Conservation (phyloP, 1,284 basidiomycete genomes). For the Psilocybe mexicana region DNA sequence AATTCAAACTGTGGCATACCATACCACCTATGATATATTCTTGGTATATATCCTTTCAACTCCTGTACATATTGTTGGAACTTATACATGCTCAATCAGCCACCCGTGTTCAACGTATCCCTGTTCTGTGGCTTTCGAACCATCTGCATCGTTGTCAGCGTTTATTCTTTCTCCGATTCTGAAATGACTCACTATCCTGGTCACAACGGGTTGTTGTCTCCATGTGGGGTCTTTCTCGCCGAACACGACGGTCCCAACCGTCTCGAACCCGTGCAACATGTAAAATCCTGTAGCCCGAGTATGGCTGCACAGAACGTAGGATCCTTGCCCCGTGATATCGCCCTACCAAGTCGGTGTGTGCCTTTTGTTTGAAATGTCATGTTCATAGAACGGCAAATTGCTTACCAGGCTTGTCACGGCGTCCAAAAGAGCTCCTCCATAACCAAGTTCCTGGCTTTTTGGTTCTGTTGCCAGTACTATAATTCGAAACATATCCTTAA, state of each 20-base stretch:
- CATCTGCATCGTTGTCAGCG: slow-evolving; percentile 16
- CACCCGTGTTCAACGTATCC: background rate
- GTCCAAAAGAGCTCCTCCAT: slow-evolving; percentile 21
- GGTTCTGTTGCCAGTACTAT: slow-evolving; percentile 22
- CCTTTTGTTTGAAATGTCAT: background rate
- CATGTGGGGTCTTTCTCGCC: slow-evolving; percentile 27
- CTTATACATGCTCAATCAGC: background rate
- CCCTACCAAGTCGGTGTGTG: slow-evolving; percentile 11
- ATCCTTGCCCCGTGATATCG: slow-evolving; percentile 18
- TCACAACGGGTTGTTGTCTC: slow-evolving; percentile 20
- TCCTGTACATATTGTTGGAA: background rate
- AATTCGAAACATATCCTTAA: slow-evolving; percentile 21
- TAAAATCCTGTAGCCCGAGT: slow-evolving; percentile 24
- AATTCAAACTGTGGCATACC: background rate
- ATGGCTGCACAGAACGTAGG: slow-evolving; percentile 22
- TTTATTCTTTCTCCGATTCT: background rate
- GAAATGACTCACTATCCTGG: slow-evolving; percentile 21
- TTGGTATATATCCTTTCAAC: slow-evolving; percentile 2
- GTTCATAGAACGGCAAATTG: background rate
- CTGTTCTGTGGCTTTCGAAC: slow-evolving; percentile 17
- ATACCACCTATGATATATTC: background rate
- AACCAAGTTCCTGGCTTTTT: slow-evolving; percentile 23
- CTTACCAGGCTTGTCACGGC: slow-evolving; percentile 23
- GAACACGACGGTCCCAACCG: slow-evolving; percentile 17
- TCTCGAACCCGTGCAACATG: slow-evolving; percentile 24